Conservation (phyloP, 2,329 filamentous ascomycete species). For the Penicillium sp. region DNA sequence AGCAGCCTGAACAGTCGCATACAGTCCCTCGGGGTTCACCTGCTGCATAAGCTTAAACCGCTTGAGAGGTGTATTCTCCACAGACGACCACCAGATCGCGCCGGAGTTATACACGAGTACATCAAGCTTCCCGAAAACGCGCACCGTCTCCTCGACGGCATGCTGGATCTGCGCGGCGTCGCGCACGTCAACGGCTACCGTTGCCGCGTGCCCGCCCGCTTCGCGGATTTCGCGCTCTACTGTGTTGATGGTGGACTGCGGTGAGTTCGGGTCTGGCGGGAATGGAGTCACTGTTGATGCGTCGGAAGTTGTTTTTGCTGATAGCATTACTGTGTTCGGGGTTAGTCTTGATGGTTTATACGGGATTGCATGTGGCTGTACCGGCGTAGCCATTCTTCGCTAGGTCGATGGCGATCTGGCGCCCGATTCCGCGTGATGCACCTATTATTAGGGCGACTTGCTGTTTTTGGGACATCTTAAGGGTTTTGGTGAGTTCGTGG, state of each 20-base stretch:
- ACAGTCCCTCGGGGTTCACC: constrained; percentile 67
- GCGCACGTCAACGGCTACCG: constrained; percentile 63
- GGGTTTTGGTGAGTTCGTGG: neutral
- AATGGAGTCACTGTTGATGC: constrained; percentile 50
- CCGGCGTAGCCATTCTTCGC: constrained; percentile 62
- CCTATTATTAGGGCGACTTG: constrained; percentile 63
- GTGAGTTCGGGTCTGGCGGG: constrained; percentile 68
- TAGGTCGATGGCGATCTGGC: constrained; percentile 70
- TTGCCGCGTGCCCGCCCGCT: constrained; percentile 54
- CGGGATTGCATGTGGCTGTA: constrained; percentile 29
- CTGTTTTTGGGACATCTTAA: constrained; percentile 11
- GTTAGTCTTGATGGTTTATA: constrained; percentile 2
- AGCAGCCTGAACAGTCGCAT: constrained; percentile 59
- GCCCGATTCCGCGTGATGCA: constrained; percentile 69
- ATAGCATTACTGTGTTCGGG: constrained; percentile 56
- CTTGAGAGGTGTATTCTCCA: constrained; percentile 63
- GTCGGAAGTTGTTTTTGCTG: constrained; percentile 65
- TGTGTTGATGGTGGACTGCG: constrained; percentile 67
- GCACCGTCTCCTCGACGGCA: constrained; percentile 52
- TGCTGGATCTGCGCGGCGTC: constrained; percentile 52
- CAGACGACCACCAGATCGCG: constrained; percentile 74
- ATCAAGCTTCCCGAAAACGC: constrained; percentile 57
- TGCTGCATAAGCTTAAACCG: constrained; percentile 71
- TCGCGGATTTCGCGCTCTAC: constrained; percentile 65
- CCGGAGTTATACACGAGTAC: constrained; percentile 74